Percentiles rank a stretch among this genome's conserved stretches.
Evolutionary conservation across 495 filamentous ascomycete species (phyloP).

Genomic region (Lasiosphaeris hirsuta): DNA sequence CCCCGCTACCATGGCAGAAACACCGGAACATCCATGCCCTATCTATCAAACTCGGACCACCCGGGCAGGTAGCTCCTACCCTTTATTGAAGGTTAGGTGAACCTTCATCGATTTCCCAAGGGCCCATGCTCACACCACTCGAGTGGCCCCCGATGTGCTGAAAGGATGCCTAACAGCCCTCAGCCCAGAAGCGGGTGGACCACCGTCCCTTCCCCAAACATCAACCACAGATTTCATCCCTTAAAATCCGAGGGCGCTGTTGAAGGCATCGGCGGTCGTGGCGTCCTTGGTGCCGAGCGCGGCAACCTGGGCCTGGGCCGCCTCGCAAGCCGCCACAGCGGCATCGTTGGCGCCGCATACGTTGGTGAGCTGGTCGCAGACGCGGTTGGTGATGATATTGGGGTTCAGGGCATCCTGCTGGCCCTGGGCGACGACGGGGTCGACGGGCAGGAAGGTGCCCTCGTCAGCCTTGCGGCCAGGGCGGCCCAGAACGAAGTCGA

Average conservation of each 20-base stretch:
- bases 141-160: too few species aligned
- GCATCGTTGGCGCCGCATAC: constrained; percentile 52
- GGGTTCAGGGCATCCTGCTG: constrained; percentile 54
- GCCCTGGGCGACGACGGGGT: constrained; percentile 49
- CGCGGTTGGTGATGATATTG: constrained; percentile 59
- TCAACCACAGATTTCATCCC: neutral
- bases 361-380: constrained; percentile 55
- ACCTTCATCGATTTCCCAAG: too few species aligned
- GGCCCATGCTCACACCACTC: too few species aligned
- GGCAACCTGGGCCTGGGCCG: constrained; percentile 36
- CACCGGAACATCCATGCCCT: too few species aligned
- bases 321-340: constrained; percentile 41
- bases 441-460: constrained; percentile 55
- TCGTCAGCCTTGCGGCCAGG: constrained; percentile 45
- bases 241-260: constrained; percentile 40
- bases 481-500: constrained; percentile 54
- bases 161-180: too few species aligned
- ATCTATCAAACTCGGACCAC: too few species aligned
- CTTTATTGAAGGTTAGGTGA: too few species aligned
- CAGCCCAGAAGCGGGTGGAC: too few species aligned
- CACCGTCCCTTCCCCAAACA: neutral
- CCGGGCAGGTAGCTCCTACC: too few species aligned
- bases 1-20: too few species aligned
- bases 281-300: constrained; percentile 39
- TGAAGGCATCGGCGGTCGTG: constrained; percentile 41